Evolutionary conservation across 2,329 filamentous ascomycete genomes (phyloP), one percentile per base, ranked within the genome.

Genomic region (Nemania sp.): DNA sequence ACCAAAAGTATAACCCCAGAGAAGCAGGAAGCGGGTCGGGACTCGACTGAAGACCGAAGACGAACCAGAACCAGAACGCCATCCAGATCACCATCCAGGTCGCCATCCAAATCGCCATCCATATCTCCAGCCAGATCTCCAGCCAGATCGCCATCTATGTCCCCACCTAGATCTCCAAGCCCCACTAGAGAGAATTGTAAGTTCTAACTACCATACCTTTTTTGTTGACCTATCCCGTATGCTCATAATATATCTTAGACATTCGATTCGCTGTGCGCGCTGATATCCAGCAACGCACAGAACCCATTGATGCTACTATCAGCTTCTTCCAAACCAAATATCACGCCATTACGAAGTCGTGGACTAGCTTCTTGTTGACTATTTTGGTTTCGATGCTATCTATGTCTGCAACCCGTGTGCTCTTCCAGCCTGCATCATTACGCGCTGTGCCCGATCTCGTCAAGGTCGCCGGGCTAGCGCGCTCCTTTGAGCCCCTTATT

Each of bases 401-500:
- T 11, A 85, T 93, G 74, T 83, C 89, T 7, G 82, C 90, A 24
- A 79, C 93, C 73, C 88, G 90, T 69, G 85, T 88, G 10, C 81
- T 97, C 18, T 88, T 93, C 59, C 86, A 91, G 66, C 92, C 93
- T 11, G 90, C 89, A 32, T 80, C 84, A 5, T 85, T 87, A 43
- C 89, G 85, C 13, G 88, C 92, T 0, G 90, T 92, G 1, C 93
- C 93, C 0, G 94, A 98, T 77, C 86, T 98, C 18, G 91, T 97
- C 77, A 97, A 97, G 79, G 91, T 98, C 26, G 94, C 94, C 3
- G 90, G 92, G 59, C 88, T 98, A 72, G 94, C 94, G 56, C 93
- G 93, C 74, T 93, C 93, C 10, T 97, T 98, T 76, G 95, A 98
- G 79, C 95, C 95, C 5, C 86, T 98, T 52, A 97, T 98, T 70